Base-by-base conservation (phyloP, 805 yeast genomes). In the Maudiozyma pseudohumilis region DNA sequence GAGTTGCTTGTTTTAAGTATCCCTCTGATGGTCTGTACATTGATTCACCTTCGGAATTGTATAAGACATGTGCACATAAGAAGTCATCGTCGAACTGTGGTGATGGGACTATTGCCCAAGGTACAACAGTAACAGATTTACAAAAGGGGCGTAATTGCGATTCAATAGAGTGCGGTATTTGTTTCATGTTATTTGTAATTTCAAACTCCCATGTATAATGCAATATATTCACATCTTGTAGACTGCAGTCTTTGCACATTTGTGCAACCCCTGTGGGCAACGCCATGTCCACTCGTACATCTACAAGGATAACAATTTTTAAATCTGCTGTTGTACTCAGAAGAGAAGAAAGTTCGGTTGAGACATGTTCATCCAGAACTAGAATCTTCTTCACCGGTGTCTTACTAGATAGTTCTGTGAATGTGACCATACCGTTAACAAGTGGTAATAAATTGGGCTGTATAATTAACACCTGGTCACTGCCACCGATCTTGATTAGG, bases 331-430 rank as follows among this genome's bases (percentile, higher is more conserved):
- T 25, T 6, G 42, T 33, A 3, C 35, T 25, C 13, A 41, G 8
- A 5, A 55, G 35, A 20, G 43, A 43, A 2, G 39, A 19, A 3
- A 56, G 24, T 20, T 47, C 53, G n/a, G 25, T 27, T 1, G 28
- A 20, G 9, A 48, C 34, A 30, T 52, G 47, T 10, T 50, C 48
- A 37, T 50, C 52, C 6, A 50, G 35, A 4, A 48, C 36, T 3
- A 51, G 43, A n/a, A 58, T 46, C 32, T 55, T 54, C 13, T 46
- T 38, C 11, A 56, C 56, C 4, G 48, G 46, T 4, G 60, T 56
- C 2, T 41, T 34, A 12, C 48, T 44, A 5, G 52, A 54, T 39
- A 58, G 40, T 29, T 52, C 50, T 15, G 53, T 46, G 27, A 56
- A 58, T 3, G 54, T 48, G 22, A 56, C 30, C 7, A 58, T 30